phyloP scores from a whole-genome alignment of 192 early-diverging fungal species.

The Rhizophlyctis rosea region DNA sequence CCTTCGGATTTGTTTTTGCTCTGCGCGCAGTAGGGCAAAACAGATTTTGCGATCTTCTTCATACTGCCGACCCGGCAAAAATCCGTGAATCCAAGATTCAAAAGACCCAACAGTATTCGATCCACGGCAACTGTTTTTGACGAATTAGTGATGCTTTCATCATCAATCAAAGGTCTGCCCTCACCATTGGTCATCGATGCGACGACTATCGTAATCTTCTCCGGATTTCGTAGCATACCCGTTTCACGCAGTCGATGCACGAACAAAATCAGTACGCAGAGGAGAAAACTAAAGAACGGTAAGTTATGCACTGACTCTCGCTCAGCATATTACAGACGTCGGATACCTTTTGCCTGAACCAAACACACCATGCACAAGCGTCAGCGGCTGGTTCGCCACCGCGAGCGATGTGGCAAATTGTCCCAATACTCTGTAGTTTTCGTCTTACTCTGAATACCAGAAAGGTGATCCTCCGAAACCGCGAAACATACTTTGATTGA shows the following conservation, averaged over 20 bases:
- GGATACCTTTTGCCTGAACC: slow-evolving; percentile 40
- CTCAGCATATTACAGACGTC: neutral
- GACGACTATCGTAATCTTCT: slow-evolving; percentile 31
- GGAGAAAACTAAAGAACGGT: slow-evolving; percentile 20
- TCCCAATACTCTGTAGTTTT: too few species aligned
- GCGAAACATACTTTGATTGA: slow-evolving; percentile 26
- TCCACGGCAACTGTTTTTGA: slow-evolving; percentile 52
- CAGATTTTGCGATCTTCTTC: slow-evolving; percentile 45
- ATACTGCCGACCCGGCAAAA: slow-evolving; percentile 50
- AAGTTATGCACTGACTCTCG: neutral
- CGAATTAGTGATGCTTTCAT: slow-evolving; percentile 2
- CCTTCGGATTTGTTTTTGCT: slow-evolving; percentile 17
- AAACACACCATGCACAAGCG: slow-evolving; percentile 44
- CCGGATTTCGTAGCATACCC: slow-evolving; percentile 20
- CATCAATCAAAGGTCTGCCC: neutral
- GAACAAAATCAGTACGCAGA: slow-evolving; percentile 41
- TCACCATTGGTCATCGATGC: slow-evolving; percentile 49
- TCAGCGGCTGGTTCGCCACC: neutral
- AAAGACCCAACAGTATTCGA: slow-evolving; percentile 35
- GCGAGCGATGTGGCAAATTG: too few species aligned
- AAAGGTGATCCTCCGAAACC: slow-evolving; percentile 3
- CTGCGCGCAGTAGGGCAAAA: slow-evolving; percentile 43
- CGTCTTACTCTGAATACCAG: too few species aligned
- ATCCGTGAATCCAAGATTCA: slow-evolving; percentile 35
- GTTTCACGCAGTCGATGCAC: slow-evolving; percentile 15